Evolutionary conservation across 139 green algal genomes (phyloP), one percentile per base, ranked within the genome.

Genomic region (Coccomyxa sp.): DNA sequence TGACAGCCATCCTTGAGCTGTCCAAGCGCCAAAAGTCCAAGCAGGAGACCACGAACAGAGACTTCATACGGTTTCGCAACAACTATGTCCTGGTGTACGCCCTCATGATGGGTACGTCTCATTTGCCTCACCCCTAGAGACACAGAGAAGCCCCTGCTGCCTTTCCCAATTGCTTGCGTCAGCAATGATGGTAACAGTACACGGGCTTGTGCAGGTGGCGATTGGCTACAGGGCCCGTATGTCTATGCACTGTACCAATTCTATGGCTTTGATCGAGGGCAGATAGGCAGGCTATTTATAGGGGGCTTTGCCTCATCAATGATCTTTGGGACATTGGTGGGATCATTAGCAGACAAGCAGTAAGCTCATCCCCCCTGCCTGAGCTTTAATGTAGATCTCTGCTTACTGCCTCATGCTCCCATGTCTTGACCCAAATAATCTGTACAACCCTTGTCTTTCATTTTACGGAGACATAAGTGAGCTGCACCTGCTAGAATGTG

Each of bases 141-240:
- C 3, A 64, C 50, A 64, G 27, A 12, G 50, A 64, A 64, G 50
- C 5, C 27, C 5, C 27, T 64, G 22, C 1, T 64, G 3, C 4
- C 50, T 22, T 64, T 31, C 2, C 5, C 50, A 64, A 64, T 31
- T 31, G 50, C 3, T 64, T 64, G 50, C 50, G 18, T 6, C 27
- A 31, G 2, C 27, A 22, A 64, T 22, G 2, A 6, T 64, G 3
- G 2, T 64, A 10, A 3, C 27, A 22, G 50, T n/a, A n/a, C n/a
- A n/a, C n/a, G n/a, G n/a, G n/a, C n/a, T n/a, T n/a, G 18, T 83
- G 77, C 91, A 97, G 93, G 91, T 39, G 94, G 94, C 16, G 96
- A 99, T 81, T 99, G 96, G 96, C 87, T 99, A 55, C 96, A 99
- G 74, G 96, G 96, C 3, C 96, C 96, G 0, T 98, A 99, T 84